Percentiles rank a stretch among this genome's conserved stretches.
Evolutionary conservation across 305 asterid species (phyloP).

Genomic region (Fraxinus velutina): DNA sequence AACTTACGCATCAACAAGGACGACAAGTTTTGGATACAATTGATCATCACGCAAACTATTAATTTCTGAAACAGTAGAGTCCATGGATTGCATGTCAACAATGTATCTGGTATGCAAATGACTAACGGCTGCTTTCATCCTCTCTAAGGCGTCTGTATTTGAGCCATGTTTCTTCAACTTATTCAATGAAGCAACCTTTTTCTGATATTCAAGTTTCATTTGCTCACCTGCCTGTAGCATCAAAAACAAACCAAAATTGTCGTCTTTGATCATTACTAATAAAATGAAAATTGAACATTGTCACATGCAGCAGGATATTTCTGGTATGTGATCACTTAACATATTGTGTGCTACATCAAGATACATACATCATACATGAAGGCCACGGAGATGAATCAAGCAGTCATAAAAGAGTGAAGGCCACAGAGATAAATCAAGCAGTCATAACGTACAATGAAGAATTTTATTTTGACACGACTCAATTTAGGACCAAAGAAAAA

Average conservation of each 20-base stretch:
- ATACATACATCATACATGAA: neutral
- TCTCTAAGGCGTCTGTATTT: constrained; percentile 73
- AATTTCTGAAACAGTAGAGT: constrained; percentile 95
- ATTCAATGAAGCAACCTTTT: constrained; percentile 71
- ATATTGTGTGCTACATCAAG: neutral
- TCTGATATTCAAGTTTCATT: constrained; percentile 94
- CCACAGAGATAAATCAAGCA: neutral
- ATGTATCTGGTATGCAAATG: constrained; percentile 97
- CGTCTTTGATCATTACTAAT: neutral
- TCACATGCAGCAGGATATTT: neutral
- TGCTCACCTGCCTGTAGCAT: constrained; percentile 84
- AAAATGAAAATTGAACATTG: neutral
- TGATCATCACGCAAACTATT: constrained; percentile 89
- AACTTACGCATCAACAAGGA: constrained; percentile 89
- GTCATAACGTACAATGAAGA: neutral
- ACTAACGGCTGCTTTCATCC: constrained; percentile 94
- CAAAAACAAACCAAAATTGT: constrained; percentile 22
- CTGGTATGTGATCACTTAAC: neutral
- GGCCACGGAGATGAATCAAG: neutral
- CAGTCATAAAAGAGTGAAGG: neutral
- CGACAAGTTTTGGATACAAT: constrained; percentile 79
- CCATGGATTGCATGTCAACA: constrained; percentile 99
- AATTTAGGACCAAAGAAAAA: neutral
- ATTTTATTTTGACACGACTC: neutral
- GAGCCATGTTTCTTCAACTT: constrained; percentile 82